Conservation (phyloP, 1,284 basidiomycete genomes). For the Sporisorium exsertum region DNA sequence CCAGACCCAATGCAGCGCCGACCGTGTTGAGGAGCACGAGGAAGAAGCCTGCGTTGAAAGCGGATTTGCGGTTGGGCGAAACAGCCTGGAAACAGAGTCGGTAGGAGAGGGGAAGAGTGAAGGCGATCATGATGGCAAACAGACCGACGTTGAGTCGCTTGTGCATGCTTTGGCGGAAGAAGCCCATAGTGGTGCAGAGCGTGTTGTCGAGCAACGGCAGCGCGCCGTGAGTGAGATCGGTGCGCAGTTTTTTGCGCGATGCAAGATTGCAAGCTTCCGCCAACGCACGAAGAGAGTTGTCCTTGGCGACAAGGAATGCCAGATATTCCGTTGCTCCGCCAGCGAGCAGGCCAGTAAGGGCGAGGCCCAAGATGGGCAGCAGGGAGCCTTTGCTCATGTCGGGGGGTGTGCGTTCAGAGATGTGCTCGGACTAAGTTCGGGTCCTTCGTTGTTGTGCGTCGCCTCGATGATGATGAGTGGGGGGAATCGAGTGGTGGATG, state of each 20-base stretch:
- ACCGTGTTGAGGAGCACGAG: constrained; percentile 39
- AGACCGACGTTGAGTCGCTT: constrained; percentile 45
- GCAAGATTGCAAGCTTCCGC: constrained; percentile 23
- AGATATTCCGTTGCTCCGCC: constrained; percentile 29
- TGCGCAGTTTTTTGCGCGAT: constrained; percentile 38
- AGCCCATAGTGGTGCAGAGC: constrained; percentile 47
- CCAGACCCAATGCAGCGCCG: constrained; percentile 38
- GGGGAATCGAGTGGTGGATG: too few relatives aligned
- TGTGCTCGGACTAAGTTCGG: too few relatives aligned
- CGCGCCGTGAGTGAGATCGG: constrained; percentile 38
- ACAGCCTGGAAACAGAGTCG: constrained; percentile 51
- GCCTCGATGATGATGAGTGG: too few relatives aligned
- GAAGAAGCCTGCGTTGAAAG: constrained; percentile 30
- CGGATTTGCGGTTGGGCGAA: constrained; percentile 49
- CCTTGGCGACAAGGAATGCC: constrained; percentile 22
- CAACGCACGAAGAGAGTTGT: constrained; percentile 22
- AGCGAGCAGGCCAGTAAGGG: constrained; percentile 31
- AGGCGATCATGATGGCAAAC: constrained; percentile 36
- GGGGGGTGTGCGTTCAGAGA: too few relatives aligned
- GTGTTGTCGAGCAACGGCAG: constrained; percentile 41
- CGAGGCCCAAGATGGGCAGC: constrained; percentile 31
- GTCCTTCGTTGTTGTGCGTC: neutral
- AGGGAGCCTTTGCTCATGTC: constrained; percentile 38
- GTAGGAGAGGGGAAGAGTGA: constrained; percentile 28
- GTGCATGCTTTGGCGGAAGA: constrained; percentile 28